Conservation (phyloP, 371 early-diverging fungal species). For the Enteropsectra breve region DNA sequence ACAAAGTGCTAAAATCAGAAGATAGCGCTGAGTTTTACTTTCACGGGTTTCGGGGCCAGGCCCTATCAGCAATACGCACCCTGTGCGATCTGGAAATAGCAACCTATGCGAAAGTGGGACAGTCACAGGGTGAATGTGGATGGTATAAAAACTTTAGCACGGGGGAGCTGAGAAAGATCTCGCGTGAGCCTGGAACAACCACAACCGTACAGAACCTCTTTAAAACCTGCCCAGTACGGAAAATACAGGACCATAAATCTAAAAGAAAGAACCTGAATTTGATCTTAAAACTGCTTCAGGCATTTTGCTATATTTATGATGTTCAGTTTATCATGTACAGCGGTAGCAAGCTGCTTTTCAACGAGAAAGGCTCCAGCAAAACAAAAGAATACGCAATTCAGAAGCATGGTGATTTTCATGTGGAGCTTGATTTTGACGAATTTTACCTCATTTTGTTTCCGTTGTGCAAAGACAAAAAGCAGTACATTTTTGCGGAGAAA, state of each 20-base stretch:
- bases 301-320: conserved; percentile 62
- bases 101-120: conserved; percentile 21
- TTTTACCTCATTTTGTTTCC: conserved; percentile 39
- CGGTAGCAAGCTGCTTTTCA: conserved; percentile 15
- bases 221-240: conserved; percentile 74
- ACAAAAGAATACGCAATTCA: conserved; percentile 15
- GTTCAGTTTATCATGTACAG: conserved; percentile 35
- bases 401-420: conserved; percentile 11
- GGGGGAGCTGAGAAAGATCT: conserved; percentile 5
- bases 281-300: conserved; percentile 70
- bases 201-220: conserved; percentile 69
- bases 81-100: conserved; percentile 46
- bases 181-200: conserved; percentile 71
- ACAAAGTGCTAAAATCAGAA: conserved; percentile 23
- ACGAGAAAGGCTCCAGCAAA: background rate
- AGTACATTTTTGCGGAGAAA: conserved; percentile 25
- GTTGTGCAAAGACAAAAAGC: background rate
- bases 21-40: conserved; percentile 18
- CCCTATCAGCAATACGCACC: conserved; percentile 46
- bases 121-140: background rate
- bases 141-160: conserved; percentile 22
- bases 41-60: conserved; percentile 58
- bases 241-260: conserved; percentile 65
- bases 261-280: conserved; percentile 68
- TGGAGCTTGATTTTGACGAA: conserved; percentile 8